A percentile compares a stretch with the other conserved stretches of the same genome.
phyloP scores from a whole-genome alignment of 1,284 basidiomycete species.

The Exobasidium cylindrosporum region DNA sequence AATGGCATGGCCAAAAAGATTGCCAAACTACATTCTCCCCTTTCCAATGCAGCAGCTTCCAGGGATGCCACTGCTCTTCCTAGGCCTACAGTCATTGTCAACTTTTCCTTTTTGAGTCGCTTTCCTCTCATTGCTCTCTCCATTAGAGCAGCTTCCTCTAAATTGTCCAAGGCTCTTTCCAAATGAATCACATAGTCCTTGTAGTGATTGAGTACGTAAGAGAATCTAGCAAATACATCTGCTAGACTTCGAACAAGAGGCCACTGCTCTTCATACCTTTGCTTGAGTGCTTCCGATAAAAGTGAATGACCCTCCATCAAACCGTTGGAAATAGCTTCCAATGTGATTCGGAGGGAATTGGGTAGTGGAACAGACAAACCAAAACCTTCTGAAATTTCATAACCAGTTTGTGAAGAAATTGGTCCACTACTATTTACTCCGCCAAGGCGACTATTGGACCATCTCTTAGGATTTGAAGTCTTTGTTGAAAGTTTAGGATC shows the following conservation, averaged over 20 bases:
- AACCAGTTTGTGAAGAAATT: slow-evolving; percentile 8
- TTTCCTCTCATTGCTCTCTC: slow-evolving; percentile 45
- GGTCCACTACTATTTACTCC: not conserved
- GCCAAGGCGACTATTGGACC: not conserved
- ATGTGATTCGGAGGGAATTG: slow-evolving; percentile 32
- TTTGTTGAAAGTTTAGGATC: not conserved
- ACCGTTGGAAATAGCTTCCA: slow-evolving; percentile 34
- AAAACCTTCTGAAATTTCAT: not conserved
- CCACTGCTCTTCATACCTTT: slow-evolving; percentile 47
- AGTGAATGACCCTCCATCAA: slow-evolving; percentile 36
- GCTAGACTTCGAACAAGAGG: slow-evolving; percentile 44
- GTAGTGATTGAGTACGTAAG: slow-evolving; percentile 42
- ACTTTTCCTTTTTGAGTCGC: slow-evolving; percentile 36
- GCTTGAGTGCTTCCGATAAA: slow-evolving; percentile 40
- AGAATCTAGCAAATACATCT: slow-evolving; percentile 39
- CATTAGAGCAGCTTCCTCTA: slow-evolving; percentile 48
- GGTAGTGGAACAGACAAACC: slow-evolving; percentile 34
- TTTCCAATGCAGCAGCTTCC: slow-evolving; percentile 74
- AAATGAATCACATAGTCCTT: slow-evolving; percentile 39
- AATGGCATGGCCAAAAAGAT: slow-evolving; percentile 96
- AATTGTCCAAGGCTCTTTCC: slow-evolving; percentile 40
- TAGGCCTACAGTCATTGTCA: slow-evolving; percentile 42
- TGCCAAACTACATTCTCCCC: slow-evolving; percentile 85
- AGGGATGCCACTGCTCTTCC: slow-evolving; percentile 57
- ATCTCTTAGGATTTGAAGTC: slow-evolving; percentile 7